Percentiles rank a stretch among this genome's conserved stretches.
Conservation (phyloP, 2,329 filamentous ascomycete genomes). For the Pseudocercospora eumusae region DNA sequence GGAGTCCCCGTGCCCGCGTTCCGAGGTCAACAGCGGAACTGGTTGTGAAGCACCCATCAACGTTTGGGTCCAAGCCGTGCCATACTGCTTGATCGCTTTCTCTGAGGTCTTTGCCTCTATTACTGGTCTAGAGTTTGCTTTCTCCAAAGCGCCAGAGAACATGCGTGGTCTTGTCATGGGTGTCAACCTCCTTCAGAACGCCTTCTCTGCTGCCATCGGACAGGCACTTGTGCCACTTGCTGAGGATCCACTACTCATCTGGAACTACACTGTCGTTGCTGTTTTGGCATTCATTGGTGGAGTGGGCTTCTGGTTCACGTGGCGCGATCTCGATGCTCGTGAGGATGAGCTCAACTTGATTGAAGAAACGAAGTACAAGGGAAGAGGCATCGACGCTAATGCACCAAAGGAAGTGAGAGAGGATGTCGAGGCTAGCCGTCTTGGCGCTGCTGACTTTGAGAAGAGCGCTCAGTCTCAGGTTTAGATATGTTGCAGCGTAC, state of each 20-base stretch:
- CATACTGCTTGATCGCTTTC: conserved; percentile 49
- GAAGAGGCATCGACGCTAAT: conserved; percentile 16
- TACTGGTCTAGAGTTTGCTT: conserved; percentile 50
- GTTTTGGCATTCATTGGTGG: conserved; percentile 65
- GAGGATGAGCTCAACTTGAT: conserved; percentile 71
- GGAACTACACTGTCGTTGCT: conserved; percentile 68
- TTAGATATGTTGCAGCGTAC: too few relatives aligned
- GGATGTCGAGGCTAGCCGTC: too few relatives aligned
- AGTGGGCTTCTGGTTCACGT: conserved; percentile 67
- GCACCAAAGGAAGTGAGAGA: too few relatives aligned
- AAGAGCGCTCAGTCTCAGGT: too few relatives aligned
- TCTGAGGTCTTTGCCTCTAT: conserved; percentile 51
- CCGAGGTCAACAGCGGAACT: conserved; percentile 24
- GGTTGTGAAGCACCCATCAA: conserved; percentile 44
- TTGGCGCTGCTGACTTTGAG: too few relatives aligned
- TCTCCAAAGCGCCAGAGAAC: conserved; percentile 48
- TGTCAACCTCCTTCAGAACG: conserved; percentile 61
- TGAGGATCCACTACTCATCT: conserved; percentile 65
- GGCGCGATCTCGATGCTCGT: conserved; percentile 63
- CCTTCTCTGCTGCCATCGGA: conserved; percentile 61
- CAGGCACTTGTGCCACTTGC: conserved; percentile 62
- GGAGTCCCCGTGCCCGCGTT: conserved; percentile 32
- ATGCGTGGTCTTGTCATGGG: conserved; percentile 53
- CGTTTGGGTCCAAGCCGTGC: conserved; percentile 47
- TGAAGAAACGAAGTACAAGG: conserved; percentile 37